Conservation (phyloP, 805 yeast species). For the Yarrowia osloensis region DNA sequence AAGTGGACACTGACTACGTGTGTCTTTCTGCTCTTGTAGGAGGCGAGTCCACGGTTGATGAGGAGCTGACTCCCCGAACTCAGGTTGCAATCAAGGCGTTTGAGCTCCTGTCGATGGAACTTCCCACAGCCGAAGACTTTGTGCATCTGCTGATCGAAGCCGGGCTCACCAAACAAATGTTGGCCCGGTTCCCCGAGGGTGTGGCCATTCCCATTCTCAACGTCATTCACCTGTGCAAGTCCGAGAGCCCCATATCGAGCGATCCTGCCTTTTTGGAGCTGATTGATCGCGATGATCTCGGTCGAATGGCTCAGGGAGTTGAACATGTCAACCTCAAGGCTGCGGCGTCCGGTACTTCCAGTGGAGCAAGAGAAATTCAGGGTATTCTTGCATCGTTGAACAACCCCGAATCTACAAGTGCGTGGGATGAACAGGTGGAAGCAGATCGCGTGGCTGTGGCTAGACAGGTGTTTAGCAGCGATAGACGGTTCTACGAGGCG, state of each 20-base stretch:
- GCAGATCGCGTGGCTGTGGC: slow-evolving; percentile 69
- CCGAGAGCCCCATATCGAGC: slow-evolving; percentile 35
- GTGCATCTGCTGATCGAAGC: slow-evolving; percentile 63
- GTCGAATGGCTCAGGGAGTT: slow-evolving; percentile 38
- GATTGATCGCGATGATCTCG: slow-evolving; percentile 68
- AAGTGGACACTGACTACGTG: slow-evolving; percentile 58
- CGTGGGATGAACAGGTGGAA: slow-evolving; percentile 74
- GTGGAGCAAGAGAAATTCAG: slow-evolving; percentile 46
- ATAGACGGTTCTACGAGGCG: slow-evolving; percentile 77
- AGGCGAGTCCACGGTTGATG: slow-evolving; percentile 35
- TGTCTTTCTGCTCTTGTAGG: slow-evolving; percentile 75
- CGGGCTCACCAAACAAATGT: slow-evolving; percentile 49
- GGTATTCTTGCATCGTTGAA: slow-evolving; percentile 46
- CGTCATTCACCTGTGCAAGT: slow-evolving; percentile 47
- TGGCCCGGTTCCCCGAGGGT: slow-evolving; percentile 76
- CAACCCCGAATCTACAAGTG: slow-evolving; percentile 51
- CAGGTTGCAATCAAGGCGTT: slow-evolving; percentile 31
- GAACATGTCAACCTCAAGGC: slow-evolving; percentile 27
- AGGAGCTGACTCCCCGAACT: slow-evolving; percentile 33
- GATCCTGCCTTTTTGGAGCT: slow-evolving; percentile 50
- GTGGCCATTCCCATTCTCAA: slow-evolving; percentile 65
- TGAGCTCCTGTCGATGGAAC: slow-evolving; percentile 46
- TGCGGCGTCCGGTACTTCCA: slow-evolving; percentile 28
- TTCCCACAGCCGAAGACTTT: slow-evolving; percentile 54
- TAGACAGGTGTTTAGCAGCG: slow-evolving; percentile 70